Evolutionary conservation across 441 rosid genomes (phyloP).

Genomic region (Francoa sonchifolia): DNA sequence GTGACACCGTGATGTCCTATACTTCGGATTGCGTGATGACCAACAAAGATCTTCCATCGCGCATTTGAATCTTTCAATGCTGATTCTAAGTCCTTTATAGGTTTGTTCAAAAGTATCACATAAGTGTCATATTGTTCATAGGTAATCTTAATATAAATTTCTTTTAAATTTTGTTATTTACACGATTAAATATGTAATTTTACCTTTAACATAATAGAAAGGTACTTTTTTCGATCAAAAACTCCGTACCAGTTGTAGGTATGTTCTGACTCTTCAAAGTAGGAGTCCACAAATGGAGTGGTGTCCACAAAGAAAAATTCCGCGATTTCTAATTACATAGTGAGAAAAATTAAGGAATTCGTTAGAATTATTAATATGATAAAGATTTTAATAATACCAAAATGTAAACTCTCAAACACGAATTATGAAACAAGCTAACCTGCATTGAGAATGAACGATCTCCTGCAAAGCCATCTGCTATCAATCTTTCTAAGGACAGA

Average conservation of each 20-base stretch:
- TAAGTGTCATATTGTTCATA: no score
- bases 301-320: conserved; percentile 50
- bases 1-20: conserved; percentile 41
- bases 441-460: conserved; percentile 38
- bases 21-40: conserved; percentile 46
- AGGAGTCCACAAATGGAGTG: conserved; percentile 34
- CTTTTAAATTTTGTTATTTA: no score
- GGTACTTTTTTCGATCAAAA: conserved; percentile 13
- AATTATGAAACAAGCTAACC: conserved; percentile 11
- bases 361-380: no score
- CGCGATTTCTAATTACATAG: conserved; percentile 18
- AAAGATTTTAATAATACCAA: no score
- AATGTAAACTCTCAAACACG: no score
- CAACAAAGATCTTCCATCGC: conserved; percentile 40
- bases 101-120: neutral
- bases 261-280: conserved; percentile 20
- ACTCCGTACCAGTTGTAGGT: conserved; percentile 35
- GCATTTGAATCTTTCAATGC: conserved; percentile 27
- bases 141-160: no score
- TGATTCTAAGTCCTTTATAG: conserved; percentile 23
- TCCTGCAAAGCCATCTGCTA: conserved; percentile 47
- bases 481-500: conserved; percentile 38
- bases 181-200: no score
- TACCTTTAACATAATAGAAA: conserved; percentile 17
- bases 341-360: no score